Evolutionary conservation across 2,329 filamentous ascomycete species (phyloP), one percentile per base, ranked within the genome.

Genomic region (Domatiomyces globalis): DNA sequence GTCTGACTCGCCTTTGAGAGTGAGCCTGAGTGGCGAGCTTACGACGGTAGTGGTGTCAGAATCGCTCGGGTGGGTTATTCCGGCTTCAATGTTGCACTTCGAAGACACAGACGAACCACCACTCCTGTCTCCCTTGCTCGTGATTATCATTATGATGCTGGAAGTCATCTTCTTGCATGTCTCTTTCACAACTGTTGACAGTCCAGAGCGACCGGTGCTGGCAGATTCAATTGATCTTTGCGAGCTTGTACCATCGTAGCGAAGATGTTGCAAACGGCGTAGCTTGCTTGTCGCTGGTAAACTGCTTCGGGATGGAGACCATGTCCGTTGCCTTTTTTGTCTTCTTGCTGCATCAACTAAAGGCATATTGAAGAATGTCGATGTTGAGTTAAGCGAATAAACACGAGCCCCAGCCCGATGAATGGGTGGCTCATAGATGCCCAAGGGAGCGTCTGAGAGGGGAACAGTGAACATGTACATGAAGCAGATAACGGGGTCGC

Each of bases 231-330:
- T 48, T 17, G 56, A 58, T 18, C 20, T 33, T 4, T 45, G 47
- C n/a, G 54, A 58, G 18, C 43, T 49, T 6, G 54, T 53, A 36
- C 56, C 56, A 48, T 58, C 56, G 47, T 54, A 56, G 43, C 51
- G 51, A 45, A 56, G 39, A 27, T 58, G 50, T 33, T 50, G 51
- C 17, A 56, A 45, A 18, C 50, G 51, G 20, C 43, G 25, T 15
- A 45, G 19, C 19, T 15, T 39, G 12, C 12, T 39, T 5, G 9
- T 39, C 12, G 12, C 33, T 39, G 33, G 33, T 15, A 39, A 39
- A 39, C 15, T 39, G 12, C 33, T 10, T 39, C 33, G 33, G 33
- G 33, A 39, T 7, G 33, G 15, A 39, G 33, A 39, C 33, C 33
- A 39, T 39, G 33, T 39, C 33, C 33, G 33, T 15, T 39, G 33